phyloP scores from a whole-genome alignment of 352 stramenopile species.

The Phytophthora pisi region DNA sequence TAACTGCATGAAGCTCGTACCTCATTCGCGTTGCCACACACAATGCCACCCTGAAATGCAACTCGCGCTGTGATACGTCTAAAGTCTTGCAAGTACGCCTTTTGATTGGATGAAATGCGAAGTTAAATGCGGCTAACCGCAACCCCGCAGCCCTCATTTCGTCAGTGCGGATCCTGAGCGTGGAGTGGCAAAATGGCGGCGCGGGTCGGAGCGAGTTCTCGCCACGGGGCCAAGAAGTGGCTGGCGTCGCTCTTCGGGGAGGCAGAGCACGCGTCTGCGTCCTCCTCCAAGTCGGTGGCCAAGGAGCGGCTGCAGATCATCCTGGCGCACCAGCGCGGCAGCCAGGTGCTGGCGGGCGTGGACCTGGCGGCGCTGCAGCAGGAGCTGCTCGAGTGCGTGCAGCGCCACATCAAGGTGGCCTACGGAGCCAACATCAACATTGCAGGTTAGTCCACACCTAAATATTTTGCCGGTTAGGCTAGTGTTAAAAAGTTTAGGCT shows the following conservation, averaged over 20 bases:
- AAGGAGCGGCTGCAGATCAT: slow-evolving; percentile 92
- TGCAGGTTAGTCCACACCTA: slow-evolving; percentile 50
- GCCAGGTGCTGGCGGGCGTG: slow-evolving; percentile 82
- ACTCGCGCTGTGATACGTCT: background rate
- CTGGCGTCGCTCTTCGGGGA: slow-evolving; percentile 78
- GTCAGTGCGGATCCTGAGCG: slow-evolving; percentile 14
- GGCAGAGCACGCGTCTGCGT: slow-evolving; percentile 30
- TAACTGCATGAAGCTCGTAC: too few relatives aligned
- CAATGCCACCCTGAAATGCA: background rate
- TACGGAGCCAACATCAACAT: slow-evolving; percentile 91
- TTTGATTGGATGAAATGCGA: slow-evolving; percentile 6
- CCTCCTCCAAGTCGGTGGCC: slow-evolving; percentile 80
- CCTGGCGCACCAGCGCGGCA: slow-evolving; percentile 85
- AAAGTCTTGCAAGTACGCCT: too few relatives aligned
- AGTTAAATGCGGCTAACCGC: slow-evolving; percentile 4
- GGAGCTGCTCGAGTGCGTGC: slow-evolving; percentile 86
- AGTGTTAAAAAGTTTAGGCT: background rate
- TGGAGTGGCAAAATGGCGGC: slow-evolving; percentile 43
- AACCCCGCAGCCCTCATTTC: slow-evolving; percentile 5
- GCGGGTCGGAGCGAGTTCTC: slow-evolving; percentile 48
- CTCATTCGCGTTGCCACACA: slow-evolving; percentile 11
- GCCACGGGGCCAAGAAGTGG: slow-evolving; percentile 81
- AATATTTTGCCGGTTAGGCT: background rate
- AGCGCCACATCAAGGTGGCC: slow-evolving; percentile 87
- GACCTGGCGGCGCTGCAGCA: slow-evolving; percentile 79